Conservation (phyloP, 192 early-diverging fungal species). For the Lobosporangium transversale region DNA sequence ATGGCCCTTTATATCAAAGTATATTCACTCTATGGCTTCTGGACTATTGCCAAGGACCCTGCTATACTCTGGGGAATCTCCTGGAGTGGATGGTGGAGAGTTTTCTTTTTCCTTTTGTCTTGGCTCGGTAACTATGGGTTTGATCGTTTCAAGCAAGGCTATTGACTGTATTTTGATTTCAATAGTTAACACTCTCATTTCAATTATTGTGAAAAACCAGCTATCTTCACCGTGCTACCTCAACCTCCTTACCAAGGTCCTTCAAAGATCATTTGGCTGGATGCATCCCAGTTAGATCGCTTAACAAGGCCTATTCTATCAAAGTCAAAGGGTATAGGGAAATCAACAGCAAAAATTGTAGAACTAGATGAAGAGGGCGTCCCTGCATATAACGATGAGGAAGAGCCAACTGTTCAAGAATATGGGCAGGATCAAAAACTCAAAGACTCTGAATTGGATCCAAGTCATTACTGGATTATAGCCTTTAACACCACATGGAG, state of each 20-base stretch:
- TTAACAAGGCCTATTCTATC: constrained; percentile 27
- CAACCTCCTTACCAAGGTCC: constrained; percentile 65
- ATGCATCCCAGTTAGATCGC: constrained; percentile 42
- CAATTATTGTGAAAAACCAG: no score
- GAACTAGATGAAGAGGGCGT: constrained; percentile 44
- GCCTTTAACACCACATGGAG: constrained; percentile 65
- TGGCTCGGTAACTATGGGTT: constrained; percentile 51
- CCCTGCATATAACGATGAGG: constrained; percentile 1
- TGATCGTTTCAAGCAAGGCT: neutral
- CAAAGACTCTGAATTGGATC: constrained; percentile 8
- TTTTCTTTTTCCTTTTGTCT: constrained; percentile 37
- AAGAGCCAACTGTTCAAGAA: constrained; percentile 3
- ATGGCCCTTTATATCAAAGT: constrained; percentile 58
- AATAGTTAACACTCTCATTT: no score
- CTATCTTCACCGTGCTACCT: constrained; percentile 52
- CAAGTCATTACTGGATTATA: constrained; percentile 62
- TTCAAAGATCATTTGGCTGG: constrained; percentile 55
- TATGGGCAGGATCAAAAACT: neutral
- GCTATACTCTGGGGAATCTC: constrained; percentile 7
- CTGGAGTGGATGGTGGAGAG: constrained; percentile 52
- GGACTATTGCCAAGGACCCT: constrained; percentile 17
- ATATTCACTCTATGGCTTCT: constrained; percentile 53
- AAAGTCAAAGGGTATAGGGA: constrained; percentile 23
- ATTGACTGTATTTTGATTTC: constrained; percentile 2
- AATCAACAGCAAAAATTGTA: constrained; percentile 29